A percentile compares a stretch with the other conserved stretches of the same genome.
Evolutionary conservation across 192 early-diverging fungal genomes (phyloP).

Genomic region (Umbelopsis isabellina): DNA sequence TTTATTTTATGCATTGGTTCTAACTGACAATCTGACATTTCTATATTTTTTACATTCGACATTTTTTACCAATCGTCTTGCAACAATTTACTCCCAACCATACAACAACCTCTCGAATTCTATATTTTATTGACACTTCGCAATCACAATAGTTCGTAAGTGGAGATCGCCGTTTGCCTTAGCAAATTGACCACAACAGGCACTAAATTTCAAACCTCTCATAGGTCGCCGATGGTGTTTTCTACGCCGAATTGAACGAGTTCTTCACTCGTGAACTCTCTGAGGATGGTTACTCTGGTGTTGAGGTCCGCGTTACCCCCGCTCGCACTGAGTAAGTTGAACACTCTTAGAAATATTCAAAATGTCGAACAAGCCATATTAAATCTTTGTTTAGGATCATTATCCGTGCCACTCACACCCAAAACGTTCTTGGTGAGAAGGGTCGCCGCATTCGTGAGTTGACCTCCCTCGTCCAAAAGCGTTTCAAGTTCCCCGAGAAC

Average conservation of each 20-base stretch:
- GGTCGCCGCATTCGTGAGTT: slow-evolving; percentile 98
- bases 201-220: slow-evolving; percentile 35
- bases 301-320: slow-evolving; percentile 99
- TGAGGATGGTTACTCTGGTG: slow-evolving; percentile 98
- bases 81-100: no score
- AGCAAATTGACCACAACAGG: slow-evolving; percentile 2
- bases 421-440: slow-evolving; percentile 97
- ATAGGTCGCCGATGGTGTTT: slow-evolving; percentile 99
- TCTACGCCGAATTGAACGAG: slow-evolving; percentile 99
- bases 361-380: neutral
- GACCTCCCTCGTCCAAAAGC: slow-evolving; percentile 97
- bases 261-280: slow-evolving; percentile 97
- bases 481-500: slow-evolving; percentile 99
- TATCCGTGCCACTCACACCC: slow-evolving; percentile 98
- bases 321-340: slow-evolving; percentile 83
- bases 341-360: neutral
- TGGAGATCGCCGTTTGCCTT: neutral
- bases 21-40: neutral
- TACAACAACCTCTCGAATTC: no score
- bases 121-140: no score
- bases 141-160: no score
- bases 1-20: neutral
- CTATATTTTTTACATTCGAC: no score
- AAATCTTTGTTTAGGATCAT: slow-evolving; percentile 65
- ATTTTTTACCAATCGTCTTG: no score